Evolutionary conservation across 1,284 basidiomycete species (phyloP), one percentile per base, ranked within the genome.

Genomic region (Schizopora paradoxa): DNA sequence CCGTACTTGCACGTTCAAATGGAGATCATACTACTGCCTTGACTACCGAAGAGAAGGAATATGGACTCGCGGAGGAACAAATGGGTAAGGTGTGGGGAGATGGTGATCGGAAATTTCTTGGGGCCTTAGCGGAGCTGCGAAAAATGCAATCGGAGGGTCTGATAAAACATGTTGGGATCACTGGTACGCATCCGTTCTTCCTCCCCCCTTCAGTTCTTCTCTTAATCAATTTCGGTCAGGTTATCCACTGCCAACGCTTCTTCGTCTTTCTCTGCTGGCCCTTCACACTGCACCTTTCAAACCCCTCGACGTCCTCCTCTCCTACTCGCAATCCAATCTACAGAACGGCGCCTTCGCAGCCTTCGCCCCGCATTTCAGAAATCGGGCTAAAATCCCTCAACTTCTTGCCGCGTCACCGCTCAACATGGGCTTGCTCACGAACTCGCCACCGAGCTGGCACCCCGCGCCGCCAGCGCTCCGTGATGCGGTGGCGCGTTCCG

Each of bases 381-480:
- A 66, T 8, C 80, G 82, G 21, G 89, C 89, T 0, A 66, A 75
- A 41, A 74, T 93, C 11, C 63, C 64, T 27, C 81, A 90, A 50
- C 69, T 98, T 27, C 57, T 95, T 38, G 78, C 86, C 26, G 95
- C 93, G 4, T 92, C 91, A 0, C 95, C 95, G 2, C 74, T 98
- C 43, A 84, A 81, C 56, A 98, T 98, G 94, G 91, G 90, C 0
- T 75, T 97, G 1, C 73, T 99, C 31, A 86, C 86, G 0, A 69
- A 74, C 2, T 70, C 67, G 0, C 74, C 79, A 2, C 89, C 90
- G 0, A 43, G 62, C 0, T 98, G 94, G 95, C 94, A 97, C 60
- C 93, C 94, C 6, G 90, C 89, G 2, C 73, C 83, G 4, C 57
- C 63, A 4, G 65, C 61, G 8, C 57, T 91, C 41, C 68, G 63